Conservation (phyloP, 2,329 filamentous ascomycete species). For the Neonectria hederae region DNA sequence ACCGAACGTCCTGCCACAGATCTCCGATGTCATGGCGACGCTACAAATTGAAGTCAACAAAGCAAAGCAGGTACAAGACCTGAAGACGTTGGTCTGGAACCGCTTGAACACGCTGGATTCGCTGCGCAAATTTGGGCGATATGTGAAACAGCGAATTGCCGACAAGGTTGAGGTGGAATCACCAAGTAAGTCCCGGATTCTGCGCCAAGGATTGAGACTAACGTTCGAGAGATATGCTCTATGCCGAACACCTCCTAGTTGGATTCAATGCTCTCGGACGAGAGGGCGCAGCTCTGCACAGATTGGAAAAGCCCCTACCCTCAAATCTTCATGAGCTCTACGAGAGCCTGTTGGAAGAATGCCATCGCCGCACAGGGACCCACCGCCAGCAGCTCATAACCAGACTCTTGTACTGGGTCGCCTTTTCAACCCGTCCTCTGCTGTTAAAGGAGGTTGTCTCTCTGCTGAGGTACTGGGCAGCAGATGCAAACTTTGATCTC, state of each 20-base stretch:
- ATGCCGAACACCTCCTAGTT: constrained; percentile 48
- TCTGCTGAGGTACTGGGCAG: constrained; percentile 29
- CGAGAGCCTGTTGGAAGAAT: constrained; percentile 38
- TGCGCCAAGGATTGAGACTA: neutral
- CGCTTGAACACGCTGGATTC: constrained; percentile 38
- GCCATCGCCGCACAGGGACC: constrained; percentile 34
- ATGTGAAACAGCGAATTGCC: constrained; percentile 43
- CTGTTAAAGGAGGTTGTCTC: constrained; percentile 36
- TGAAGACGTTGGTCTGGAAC: constrained; percentile 41
- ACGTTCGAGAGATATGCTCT: constrained; percentile 44
- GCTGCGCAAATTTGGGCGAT: constrained; percentile 41
- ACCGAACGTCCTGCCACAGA: constrained; percentile 14
- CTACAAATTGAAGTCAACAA: constrained; percentile 35
- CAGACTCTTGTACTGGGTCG: constrained; percentile 42
- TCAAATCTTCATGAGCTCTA: constrained; percentile 41
- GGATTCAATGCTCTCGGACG: constrained; percentile 45
- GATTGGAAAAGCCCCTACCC: constrained; percentile 39
- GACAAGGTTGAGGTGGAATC: constrained; percentile 43
- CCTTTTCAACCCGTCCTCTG: constrained; percentile 37
- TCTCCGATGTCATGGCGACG: constrained; percentile 20
- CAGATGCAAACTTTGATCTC: constrained; percentile 34
- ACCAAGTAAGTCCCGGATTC: constrained; percentile 41
- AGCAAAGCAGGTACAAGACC: constrained; percentile 42
- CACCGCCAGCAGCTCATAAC: constrained; percentile 31
- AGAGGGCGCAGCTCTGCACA: constrained; percentile 45